phyloP scores from a whole-genome alignment of 1,284 basidiomycete genomes.

The Phellopilus nigrolimitatus region DNA sequence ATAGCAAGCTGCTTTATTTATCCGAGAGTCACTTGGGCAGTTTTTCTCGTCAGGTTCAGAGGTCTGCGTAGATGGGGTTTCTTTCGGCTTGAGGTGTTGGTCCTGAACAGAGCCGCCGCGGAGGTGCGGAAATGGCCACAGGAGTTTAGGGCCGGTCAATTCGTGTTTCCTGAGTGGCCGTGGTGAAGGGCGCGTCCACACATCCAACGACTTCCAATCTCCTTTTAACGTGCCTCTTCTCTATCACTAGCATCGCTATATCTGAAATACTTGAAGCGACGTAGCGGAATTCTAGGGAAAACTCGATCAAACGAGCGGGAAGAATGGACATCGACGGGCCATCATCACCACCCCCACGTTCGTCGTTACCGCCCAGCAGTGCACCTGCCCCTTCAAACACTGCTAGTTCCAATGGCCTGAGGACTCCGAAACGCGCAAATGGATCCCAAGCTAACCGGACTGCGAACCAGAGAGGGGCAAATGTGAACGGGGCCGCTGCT shows the following conservation, averaged over 20 bases:
- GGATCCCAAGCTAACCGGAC: constrained; percentile 35
- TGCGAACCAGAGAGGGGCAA: constrained; percentile 5
- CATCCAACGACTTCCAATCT: not conserved
- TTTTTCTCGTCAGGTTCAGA: too few relatives aligned
- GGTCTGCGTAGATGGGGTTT: too few relatives aligned
- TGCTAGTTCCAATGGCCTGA: constrained; percentile 36
- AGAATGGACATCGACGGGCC: constrained; percentile 39
- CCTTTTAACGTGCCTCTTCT: too few relatives aligned
- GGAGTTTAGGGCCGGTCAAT: not conserved
- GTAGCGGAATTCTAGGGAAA: too few relatives aligned
- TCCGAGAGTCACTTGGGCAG: too few relatives aligned
- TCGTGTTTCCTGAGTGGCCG: not conserved
- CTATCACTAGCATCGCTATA: not conserved
- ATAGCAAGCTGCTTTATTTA: too few relatives aligned
- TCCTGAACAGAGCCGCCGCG: too few relatives aligned
- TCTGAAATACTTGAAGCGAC: too few relatives aligned
- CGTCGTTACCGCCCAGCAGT: constrained; percentile 65
- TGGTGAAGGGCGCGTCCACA: not conserved
- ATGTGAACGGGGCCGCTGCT: constrained; percentile 22
- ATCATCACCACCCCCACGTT: constrained; percentile 38
- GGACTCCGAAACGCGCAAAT: constrained; percentile 35
- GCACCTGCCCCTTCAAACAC: constrained; percentile 43
- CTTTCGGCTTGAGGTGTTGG: too few relatives aligned
- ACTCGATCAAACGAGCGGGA: too few relatives aligned
- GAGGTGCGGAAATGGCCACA: too few relatives aligned